Evolutionary conservation across 2,329 filamentous ascomycete genomes (phyloP).

Genomic region (Xylaria arbuscula): DNA sequence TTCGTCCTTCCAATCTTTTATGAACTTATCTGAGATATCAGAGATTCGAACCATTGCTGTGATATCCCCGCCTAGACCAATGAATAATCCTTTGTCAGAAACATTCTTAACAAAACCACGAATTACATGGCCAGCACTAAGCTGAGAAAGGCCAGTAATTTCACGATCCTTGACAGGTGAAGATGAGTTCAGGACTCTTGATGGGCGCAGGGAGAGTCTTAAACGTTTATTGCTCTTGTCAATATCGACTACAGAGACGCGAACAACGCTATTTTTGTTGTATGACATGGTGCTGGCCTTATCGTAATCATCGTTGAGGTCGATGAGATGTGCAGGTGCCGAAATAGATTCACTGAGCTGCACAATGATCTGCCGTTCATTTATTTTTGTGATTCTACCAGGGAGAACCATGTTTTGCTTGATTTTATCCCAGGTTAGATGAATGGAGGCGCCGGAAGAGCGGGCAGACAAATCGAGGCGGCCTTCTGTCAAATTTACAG

Average conservation of each 20-base stretch:
- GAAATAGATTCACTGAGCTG: constrained; percentile 84
- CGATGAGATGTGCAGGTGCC: constrained; percentile 82
- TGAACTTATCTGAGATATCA: constrained; percentile 87
- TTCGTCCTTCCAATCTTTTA: constrained; percentile 95
- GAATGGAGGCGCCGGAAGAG: constrained; percentile 66
- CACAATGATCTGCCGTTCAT: constrained; percentile 84
- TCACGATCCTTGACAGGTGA: constrained; percentile 84
- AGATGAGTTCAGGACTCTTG: constrained; percentile 87
- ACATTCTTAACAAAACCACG: constrained; percentile 94
- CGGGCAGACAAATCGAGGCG: constrained; percentile 86
- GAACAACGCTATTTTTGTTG: constrained; percentile 86
- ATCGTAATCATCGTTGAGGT: constrained; percentile 87
- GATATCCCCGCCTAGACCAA: constrained; percentile 82
- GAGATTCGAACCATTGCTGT: constrained; percentile 86
- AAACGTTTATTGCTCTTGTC: constrained; percentile 88
- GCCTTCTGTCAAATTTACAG: constrained; percentile 76
- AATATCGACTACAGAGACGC: constrained; percentile 84
- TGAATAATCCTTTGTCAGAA: constrained; percentile 87
- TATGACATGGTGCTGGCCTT: constrained; percentile 80
- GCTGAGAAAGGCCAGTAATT: constrained; percentile 74
- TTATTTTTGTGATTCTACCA: constrained; percentile 85
- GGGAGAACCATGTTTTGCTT: constrained; percentile 84
- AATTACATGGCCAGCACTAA: constrained; percentile 81
- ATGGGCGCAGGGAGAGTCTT: constrained; percentile 83
- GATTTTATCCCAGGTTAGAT: constrained; percentile 75